phyloP scores from a whole-genome alignment of 1,284 basidiomycete genomes.

The Ceratobasidium sp. region DNA sequence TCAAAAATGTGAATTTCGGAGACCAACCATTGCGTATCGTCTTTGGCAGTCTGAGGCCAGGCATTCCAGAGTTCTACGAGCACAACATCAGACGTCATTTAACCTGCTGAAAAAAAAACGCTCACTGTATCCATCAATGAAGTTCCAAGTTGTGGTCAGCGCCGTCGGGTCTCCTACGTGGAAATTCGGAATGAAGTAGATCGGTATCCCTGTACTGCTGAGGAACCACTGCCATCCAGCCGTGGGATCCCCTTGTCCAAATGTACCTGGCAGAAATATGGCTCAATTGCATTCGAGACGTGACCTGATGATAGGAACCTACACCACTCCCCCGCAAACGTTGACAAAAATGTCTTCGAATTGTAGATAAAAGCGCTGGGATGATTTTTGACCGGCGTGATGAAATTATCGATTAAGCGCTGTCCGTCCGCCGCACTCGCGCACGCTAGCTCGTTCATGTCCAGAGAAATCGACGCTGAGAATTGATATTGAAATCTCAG shows the following conservation, averaged over 20 bases:
- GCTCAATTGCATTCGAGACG: not conserved
- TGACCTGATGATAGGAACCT: conserved; percentile 49
- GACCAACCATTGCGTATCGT: conserved; percentile 45
- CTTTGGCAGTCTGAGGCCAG: conserved; percentile 51
- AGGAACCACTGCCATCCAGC: conserved; percentile 33
- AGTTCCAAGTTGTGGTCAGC: conserved; percentile 49
- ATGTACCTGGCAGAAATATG: conserved; percentile 10
- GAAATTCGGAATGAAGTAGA: conserved; percentile 54
- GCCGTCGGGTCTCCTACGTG: conserved; percentile 51
- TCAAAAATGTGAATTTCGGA: too few relatives aligned
- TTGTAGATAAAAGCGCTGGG: conserved; percentile 54
- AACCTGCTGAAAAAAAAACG: conserved; percentile 45
- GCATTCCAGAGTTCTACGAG: conserved; percentile 29
- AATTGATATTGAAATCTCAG: conserved; percentile 22
- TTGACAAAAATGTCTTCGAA: conserved; percentile 55
- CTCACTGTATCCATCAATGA: conserved; percentile 54
- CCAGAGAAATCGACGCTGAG: conserved; percentile 33
- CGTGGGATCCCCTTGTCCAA: conserved; percentile 21
- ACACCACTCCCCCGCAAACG: conserved; percentile 57
- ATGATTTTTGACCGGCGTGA: conserved; percentile 50
- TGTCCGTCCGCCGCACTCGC: conserved; percentile 50
- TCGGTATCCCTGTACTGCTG: conserved; percentile 14
- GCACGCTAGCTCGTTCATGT: conserved; percentile 48
- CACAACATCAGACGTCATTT: not conserved
- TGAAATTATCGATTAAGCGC: conserved; percentile 51